These are phyloP conservation scores for Spathaspora sp. DNA, from an alignment of 1,139 yeast species.

Conservation along the genomic window DNA sequence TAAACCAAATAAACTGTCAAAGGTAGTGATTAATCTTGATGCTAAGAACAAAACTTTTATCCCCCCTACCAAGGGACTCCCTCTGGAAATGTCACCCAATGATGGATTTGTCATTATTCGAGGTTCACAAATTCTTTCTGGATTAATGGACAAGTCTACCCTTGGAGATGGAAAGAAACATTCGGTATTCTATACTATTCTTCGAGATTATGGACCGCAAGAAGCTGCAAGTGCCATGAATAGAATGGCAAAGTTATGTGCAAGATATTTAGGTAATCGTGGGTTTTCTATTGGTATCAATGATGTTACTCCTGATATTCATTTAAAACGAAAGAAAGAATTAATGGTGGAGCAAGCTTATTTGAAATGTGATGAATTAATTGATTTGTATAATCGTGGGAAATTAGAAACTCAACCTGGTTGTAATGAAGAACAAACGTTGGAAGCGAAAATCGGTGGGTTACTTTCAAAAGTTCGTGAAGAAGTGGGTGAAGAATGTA, in stretches of 20 bases:
- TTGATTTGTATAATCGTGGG: slow-evolving; percentile 76
- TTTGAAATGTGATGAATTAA: slow-evolving; percentile 86
- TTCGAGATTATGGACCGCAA: slow-evolving; percentile 92
- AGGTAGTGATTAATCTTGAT: slow-evolving; percentile 85
- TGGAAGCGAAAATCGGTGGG: slow-evolving; percentile 97
- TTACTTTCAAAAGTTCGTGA: slow-evolving; percentile 94
- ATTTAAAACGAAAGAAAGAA: slow-evolving; percentile 78
- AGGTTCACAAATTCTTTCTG: slow-evolving; percentile 85
- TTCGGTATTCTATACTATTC: slow-evolving; percentile 90
- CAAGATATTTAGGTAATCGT: slow-evolving; percentile 88
- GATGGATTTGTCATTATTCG: slow-evolving; percentile 92
- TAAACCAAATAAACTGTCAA: slow-evolving; percentile 72
- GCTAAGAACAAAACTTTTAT: slow-evolving; percentile 89
- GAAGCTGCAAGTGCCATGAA: slow-evolving; percentile 98
- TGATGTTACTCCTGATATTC: slow-evolving; percentile 92
- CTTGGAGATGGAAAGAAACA: slow-evolving; percentile 98
- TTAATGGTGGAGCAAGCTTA: slow-evolving; percentile 90
- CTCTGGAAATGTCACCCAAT: slow-evolving; percentile 95
- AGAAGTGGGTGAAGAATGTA: slow-evolving; percentile 98
- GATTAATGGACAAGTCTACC: slow-evolving; percentile 95
- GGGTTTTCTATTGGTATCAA: slow-evolving; percentile 97
- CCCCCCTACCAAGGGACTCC: slow-evolving; percentile 65
- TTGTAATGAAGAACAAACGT: slow-evolving; percentile 96
- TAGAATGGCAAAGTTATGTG: slow-evolving; percentile 97
- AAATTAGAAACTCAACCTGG: slow-evolving; percentile 98